Evolutionary conservation across 257 asterid species (phyloP).

Genomic region (Voacanga thouarsii): DNA sequence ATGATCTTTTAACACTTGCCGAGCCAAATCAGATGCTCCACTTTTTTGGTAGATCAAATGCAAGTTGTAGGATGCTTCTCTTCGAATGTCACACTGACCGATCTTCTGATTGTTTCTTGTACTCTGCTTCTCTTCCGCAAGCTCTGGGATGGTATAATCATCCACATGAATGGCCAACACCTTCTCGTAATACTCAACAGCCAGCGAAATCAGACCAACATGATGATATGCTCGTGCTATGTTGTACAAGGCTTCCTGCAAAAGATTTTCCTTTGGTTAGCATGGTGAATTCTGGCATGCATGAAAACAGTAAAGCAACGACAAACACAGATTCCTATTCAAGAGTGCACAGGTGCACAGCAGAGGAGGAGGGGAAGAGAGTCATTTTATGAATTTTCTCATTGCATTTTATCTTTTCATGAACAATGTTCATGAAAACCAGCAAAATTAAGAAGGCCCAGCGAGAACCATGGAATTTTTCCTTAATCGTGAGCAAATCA

Average conservation of each 20-base stretch:
- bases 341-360: neutral
- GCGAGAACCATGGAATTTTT: too few species aligned
- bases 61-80: constrained; percentile 28
- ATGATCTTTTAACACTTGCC: constrained; percentile 16
- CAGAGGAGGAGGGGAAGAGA: too few species aligned
- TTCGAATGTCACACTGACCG: constrained; percentile 15
- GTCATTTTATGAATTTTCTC: too few species aligned
- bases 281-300: neutral
- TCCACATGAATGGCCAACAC: constrained; percentile 14
- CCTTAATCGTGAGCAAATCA: too few species aligned
- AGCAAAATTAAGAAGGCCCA: too few species aligned
- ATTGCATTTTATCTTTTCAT: too few species aligned
- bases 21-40: constrained; percentile 25
- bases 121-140: constrained; percentile 5
- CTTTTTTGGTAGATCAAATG: constrained; percentile 20
- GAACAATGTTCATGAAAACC: too few species aligned
- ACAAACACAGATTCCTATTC: neutral
- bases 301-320: neutral
- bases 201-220: constrained; percentile 17
- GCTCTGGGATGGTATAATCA: constrained; percentile 20
- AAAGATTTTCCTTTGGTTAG: neutral
- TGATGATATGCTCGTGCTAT: constrained; percentile 25
- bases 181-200: constrained; percentile 22
- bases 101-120: neutral
- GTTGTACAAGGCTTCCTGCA: constrained; percentile 24